A percentile compares a stretch with the other conserved stretches of the same genome.
These are phyloP conservation scores for Candida coquimbonensis DNA, from an alignment of 805 yeast species.

Conservation along the genomic window DNA sequence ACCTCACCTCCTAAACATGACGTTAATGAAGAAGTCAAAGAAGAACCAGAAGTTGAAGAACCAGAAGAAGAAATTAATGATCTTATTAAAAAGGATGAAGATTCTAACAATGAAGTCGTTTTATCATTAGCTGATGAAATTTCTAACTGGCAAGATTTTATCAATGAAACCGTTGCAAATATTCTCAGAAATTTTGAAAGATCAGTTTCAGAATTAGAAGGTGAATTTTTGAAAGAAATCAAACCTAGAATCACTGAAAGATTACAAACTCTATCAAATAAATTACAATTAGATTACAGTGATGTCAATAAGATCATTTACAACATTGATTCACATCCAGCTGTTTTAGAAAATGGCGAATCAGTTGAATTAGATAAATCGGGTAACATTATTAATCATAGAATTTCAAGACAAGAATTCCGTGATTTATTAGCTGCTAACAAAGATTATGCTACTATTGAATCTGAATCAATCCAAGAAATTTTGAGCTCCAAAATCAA, in stretches of 20 bases:
- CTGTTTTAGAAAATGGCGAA: conserved; percentile 26
- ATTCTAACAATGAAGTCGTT: conserved; percentile 2
- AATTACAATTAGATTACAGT: conserved; percentile 21
- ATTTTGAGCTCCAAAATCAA: conserved; percentile 26
- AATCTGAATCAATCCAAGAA: conserved; percentile 27
- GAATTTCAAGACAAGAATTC: conserved; percentile 39
- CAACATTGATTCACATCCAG: conserved; percentile 32
- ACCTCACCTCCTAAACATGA: background rate
- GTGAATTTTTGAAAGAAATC: conserved; percentile 20
- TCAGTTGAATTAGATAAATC: conserved; percentile 27
- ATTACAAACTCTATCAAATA: conserved; percentile 27
- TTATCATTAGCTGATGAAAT: conserved; percentile 28
- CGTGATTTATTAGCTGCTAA: conserved; percentile 35
- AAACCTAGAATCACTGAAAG: conserved; percentile 27
- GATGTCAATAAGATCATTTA: conserved; percentile 27
- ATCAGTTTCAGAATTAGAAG: conserved; percentile 28
- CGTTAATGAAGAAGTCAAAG: background rate
- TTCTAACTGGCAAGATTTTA: conserved; percentile 28
- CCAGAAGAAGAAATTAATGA: background rate
- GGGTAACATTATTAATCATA: conserved; percentile 28
- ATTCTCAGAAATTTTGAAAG: conserved; percentile 32
- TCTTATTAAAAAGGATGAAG: background rate
- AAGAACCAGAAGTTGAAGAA: conserved; percentile 1
- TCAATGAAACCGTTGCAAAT: conserved; percentile 31
- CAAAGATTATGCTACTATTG: conserved; percentile 23